phyloP scores from a whole-genome alignment of 2,329 filamentous ascomycete species.

The Xylariomycetidae sp. region DNA sequence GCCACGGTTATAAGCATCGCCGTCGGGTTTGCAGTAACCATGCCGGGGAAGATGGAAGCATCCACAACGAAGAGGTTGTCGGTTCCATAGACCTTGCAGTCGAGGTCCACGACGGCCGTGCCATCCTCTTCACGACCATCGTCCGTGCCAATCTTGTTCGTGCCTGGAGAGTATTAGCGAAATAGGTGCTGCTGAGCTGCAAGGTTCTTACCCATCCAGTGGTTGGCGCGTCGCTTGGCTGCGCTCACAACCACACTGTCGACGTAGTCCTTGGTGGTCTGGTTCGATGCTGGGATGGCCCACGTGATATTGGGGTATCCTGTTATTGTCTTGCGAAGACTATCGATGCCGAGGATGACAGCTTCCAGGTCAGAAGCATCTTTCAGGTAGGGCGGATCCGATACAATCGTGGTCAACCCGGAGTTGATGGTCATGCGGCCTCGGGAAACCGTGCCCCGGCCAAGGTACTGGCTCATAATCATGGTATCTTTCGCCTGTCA shows the following conservation, averaged over 20 bases:
- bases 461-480: conserved; percentile 56
- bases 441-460: conserved; percentile 54
- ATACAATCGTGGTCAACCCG: conserved; percentile 51
- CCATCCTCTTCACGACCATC: conserved; percentile 47
- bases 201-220: conserved; percentile 41
- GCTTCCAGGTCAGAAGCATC: conserved; percentile 53
- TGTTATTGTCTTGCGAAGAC: conserved; percentile 47
- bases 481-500: conserved; percentile 33
- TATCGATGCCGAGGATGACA: conserved; percentile 56
- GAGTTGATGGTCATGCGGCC: conserved; percentile 56
- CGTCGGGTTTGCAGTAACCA: conserved; percentile 61
- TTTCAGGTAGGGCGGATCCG: conserved; percentile 52
- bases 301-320: conserved; percentile 51
- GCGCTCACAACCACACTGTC: conserved; percentile 32
- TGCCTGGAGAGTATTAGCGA: conserved; percentile 25
- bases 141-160: conserved; percentile 53
- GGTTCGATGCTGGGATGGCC: conserved; percentile 45
- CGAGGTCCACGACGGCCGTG: conserved; percentile 54
- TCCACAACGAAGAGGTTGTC: conserved; percentile 66
- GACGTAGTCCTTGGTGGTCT: conserved; percentile 51
- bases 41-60: conserved; percentile 63
- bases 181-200: neutral
- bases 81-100: conserved; percentile 62
- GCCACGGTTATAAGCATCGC: conserved; percentile 35
- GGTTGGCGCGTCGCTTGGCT: conserved; percentile 38